Base-by-base conservation (phyloP, 2,329 filamentous ascomycete genomes). In the Ambrosiella xylebori region DNA sequence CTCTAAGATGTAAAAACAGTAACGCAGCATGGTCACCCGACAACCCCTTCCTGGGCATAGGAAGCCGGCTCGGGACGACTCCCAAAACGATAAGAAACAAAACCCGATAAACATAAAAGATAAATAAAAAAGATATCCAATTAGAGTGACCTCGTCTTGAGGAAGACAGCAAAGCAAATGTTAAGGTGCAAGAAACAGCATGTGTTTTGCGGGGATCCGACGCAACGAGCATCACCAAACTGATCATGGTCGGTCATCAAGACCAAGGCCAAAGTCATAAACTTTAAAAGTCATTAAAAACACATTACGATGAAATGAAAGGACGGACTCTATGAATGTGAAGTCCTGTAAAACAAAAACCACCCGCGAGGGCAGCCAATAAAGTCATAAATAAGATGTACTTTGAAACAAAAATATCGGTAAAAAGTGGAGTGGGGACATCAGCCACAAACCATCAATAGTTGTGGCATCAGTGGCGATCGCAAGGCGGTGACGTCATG, bases 31-130 rank as follows among this genome's bases (percentile, higher is more conserved):
- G 47, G 44, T 13, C 9, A 40, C 38, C 50, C 40, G 36, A n/a
- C 27, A 19, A 17, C 27, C 40, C 35, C 54, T 36, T 56, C 54
- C 54, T 56, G 54, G 52, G 54, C 54, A 56, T 56, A 56, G 54
- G 40, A 56, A 47, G 17, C n/a, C 37, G 36, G 39, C 38, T 40
- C 19, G n/a, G 17, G 35, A 37, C 12, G 19, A 15, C 17, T n/a
- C 13, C 40, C 54, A 35, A 47, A 56, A 35, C n/a, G 44, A 51
- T 40, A 59, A 59, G 39, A 50, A 51, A 55, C 35, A 35, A 56
- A 49, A 2, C 44, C n/a, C 11, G n/a, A 5, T 13, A 15, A 47
- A 47, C n/a, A 13, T 8, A 47, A n/a, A 47, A 47, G 19, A 47
- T n/a, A 12, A 38, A 49, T 38, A 57, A 41, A 41, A 57, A 38